Conservation (phyloP, 1,284 basidiomycete species). For the Boletus smithii region DNA sequence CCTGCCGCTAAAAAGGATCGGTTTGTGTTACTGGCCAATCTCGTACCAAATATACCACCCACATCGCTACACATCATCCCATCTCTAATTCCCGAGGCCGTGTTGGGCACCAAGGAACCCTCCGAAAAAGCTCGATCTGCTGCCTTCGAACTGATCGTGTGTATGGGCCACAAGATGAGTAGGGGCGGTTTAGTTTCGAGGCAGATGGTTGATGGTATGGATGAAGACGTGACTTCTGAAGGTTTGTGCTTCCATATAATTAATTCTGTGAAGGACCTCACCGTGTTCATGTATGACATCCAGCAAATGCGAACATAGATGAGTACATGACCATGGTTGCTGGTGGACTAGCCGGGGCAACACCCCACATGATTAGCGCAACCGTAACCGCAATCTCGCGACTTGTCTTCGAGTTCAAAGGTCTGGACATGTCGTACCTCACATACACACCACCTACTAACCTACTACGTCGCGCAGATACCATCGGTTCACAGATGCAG, state of each 20-base stretch:
- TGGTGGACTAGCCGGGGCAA: constrained; percentile 89
- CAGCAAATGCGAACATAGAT: constrained; percentile 77
- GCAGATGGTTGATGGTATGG: constrained; percentile 77
- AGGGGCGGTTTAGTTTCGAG: constrained; percentile 83
- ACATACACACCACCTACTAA: constrained; percentile 1
- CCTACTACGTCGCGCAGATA: constrained; percentile 44
- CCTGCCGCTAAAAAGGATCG: constrained; percentile 94
- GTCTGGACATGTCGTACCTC: constrained; percentile 39
- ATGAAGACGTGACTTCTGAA: constrained; percentile 61
- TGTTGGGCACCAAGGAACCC: constrained; percentile 97
- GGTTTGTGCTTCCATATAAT: constrained; percentile 39
- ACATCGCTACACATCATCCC: constrained; percentile 83
- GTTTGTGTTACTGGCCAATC: constrained; percentile 68
- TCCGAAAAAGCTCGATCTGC: constrained; percentile 89
- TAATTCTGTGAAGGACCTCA: background rate
- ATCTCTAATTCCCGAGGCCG: constrained; percentile 89
- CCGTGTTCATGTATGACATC: constrained; percentile 11
- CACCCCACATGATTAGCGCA: constrained; percentile 98
- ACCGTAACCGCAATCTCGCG: constrained; percentile 93
- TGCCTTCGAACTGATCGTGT: constrained; percentile 88
- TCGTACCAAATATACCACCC: constrained; percentile 72
- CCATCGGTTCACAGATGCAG: constrained; percentile 74
- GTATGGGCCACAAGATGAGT: constrained; percentile 92
- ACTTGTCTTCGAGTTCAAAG: constrained; percentile 95
- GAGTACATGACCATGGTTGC: constrained; percentile 98